A percentile compares a stretch with the other conserved stretches of the same genome.
Conservation (phyloP, 495 filamentous ascomycete species). For the Neurospora pannonica region DNA sequence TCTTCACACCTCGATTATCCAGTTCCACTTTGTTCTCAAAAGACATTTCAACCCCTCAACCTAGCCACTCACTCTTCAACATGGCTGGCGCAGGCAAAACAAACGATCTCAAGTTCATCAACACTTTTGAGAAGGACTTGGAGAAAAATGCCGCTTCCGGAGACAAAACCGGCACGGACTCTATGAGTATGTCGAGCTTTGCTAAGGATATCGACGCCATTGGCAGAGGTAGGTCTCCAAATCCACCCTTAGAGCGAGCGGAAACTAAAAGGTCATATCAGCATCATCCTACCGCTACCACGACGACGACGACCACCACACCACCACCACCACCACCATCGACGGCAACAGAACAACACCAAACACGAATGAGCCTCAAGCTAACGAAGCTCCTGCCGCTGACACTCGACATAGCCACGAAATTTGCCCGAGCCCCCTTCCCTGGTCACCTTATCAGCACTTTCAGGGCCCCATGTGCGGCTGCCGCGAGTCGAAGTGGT, state of each 20-base stretch:
- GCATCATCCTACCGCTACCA: neutral
- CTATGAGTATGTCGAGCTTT: neutral
- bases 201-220: neutral
- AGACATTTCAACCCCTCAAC: neutral
- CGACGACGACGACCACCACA: neutral
- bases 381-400: neutral
- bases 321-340: neutral
- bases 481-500: neutral
- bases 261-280: neutral
- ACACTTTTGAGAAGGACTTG: neutral
- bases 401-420: neutral
- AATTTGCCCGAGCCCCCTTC: neutral
- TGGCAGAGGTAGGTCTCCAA: neutral
- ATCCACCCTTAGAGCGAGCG: neutral
- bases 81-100: neutral
- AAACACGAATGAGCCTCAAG: neutral
- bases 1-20: neutral
- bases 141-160: neutral
- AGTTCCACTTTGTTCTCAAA: neutral
- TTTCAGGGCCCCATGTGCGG: neutral
- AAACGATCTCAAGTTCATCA: neutral
- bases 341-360: neutral
- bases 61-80: neutral
- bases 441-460: neutral
- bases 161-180: neutral